These are phyloP conservation scores for Trichodelitschia bisporula DNA, from an alignment of 495 filamentous ascomycete species.

Conservation along the genomic window DNA sequence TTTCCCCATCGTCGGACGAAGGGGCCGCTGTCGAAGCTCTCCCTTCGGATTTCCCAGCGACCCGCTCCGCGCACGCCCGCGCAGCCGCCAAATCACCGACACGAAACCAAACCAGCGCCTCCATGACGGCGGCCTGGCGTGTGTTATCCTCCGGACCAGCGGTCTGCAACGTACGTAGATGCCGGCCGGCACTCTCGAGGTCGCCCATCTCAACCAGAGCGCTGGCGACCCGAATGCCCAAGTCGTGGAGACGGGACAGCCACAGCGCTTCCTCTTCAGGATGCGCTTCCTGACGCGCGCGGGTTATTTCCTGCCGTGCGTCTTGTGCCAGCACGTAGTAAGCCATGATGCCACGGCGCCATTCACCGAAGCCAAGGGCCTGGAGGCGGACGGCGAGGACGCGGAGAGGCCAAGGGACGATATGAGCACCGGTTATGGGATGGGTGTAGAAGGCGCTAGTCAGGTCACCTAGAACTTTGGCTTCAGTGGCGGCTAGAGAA, in stretches of 20 bases:
- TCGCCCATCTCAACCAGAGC: conserved; percentile 83
- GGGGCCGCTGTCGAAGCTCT: conserved; percentile 4
- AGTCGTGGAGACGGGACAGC: conserved; percentile 40
- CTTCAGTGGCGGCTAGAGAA: conserved; percentile 60
- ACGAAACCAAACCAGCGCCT: conserved; percentile 43
- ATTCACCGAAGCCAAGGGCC: conserved; percentile 60
- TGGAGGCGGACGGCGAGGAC: conserved; percentile 62
- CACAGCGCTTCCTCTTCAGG: conserved; percentile 25
- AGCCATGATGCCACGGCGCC: conserved; percentile 58
- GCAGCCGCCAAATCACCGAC: conserved; percentile 57
- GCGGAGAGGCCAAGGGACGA: conserved; percentile 73
- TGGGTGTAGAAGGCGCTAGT: conserved; percentile 37
- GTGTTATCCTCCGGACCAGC: conserved; percentile 10
- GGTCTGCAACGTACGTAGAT: conserved; percentile 26
- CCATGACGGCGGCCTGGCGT: conserved; percentile 6
- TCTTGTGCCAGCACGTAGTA: conserved; percentile 75
- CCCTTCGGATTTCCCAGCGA: conserved; percentile 3
- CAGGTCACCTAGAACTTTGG: conserved; percentile 60
- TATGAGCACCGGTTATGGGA: conserved; percentile 17
- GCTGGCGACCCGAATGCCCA: conserved; percentile 57
- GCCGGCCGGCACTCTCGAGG: conserved; percentile 43
- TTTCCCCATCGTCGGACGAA: conserved; percentile 37
- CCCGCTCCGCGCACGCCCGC: conserved; percentile 14
- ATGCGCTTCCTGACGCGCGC: conserved; percentile 6
- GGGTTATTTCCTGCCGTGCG: conserved; percentile 29